Evolutionary conservation across 208 protist genomes (phyloP), one percentile per base, ranked within the genome.

Genomic region (Acanthamoeba triangularis): DNA sequence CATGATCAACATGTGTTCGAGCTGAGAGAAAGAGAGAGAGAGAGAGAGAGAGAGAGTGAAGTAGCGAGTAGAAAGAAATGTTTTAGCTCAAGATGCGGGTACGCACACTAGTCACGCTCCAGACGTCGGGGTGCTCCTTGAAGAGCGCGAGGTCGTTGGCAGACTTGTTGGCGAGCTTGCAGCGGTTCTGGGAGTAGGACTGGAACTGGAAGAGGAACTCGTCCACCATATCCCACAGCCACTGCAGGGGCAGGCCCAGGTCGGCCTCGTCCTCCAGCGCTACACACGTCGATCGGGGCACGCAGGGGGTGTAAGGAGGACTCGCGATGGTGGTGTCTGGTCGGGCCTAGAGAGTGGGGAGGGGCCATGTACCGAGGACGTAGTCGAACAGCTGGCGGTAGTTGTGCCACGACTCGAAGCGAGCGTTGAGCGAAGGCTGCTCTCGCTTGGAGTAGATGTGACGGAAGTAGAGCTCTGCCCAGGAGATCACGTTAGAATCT

Each of bases 161-260:
- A 13, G 91, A 93, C 92, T 97, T 97, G 84, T 80, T 95, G 69
- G 96, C 94, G 35, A 97, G 94, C 90, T 97, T 96, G 72, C 88
- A 74, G 49, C 97, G 96, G 88, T 95, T 97, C 82, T 97, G 95
- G 44, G 96, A 97, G 93, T 98, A 98, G 35, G 94, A 88, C 56
- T 98, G 97, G 92, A 98, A 98, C 96, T 99, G 98, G 96, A 98
- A 99, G 76, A 99, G 96, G 92, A 98, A 99, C 96, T 99, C 98
- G 95, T 99, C 98, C 37, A 99, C 95, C 61, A 99, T 98, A 93
- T 99, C 98, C 98, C 98, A 99, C 33, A 99, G 69, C 98, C 98
- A 99, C 65, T 97, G 93, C 69, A 92, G 96, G 35, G 98, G 98
- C 25, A 99, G 85, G 69, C 98, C 97, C 41, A 98, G 87, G 4